Base-by-base conservation (phyloP, 2,329 filamentous ascomycete genomes). In the Colletotrichum orbiculare region DNA sequence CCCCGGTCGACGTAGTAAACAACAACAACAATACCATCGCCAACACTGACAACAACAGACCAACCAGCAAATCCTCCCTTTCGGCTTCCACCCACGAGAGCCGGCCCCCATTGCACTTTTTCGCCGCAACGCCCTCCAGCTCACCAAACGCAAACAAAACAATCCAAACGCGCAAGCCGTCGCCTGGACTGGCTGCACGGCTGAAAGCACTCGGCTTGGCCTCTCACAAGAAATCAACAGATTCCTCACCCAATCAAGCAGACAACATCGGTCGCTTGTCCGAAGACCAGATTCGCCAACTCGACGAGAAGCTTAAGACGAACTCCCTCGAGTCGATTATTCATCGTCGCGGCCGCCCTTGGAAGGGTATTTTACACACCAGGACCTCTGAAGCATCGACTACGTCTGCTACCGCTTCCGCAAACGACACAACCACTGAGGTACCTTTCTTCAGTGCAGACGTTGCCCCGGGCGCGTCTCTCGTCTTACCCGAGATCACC, bases 261-360 rank as follows among this genome's bases (percentile, higher is more conserved):
- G 83, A 86, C 54, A 78, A 79, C 72, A 83, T 92, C 71, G 90
- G 90, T 69, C 88, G 90, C 66, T 87, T 93, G 59, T 84, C 90
- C 71, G 88, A 92, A 76, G 83, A 89, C 69, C 89, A 92, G 71
- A 83, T 93, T 63, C 85, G 87, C 70, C 83, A 88, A 72, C 85
- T 93, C 71, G 90, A 94, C 79, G 82, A 87, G 69, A 86, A 87
- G 65, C 89, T 91, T 74, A 84, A 85, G 69, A 84, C 87, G 65
- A 82, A 82, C 73, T 86, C 85, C 33, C 68, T 74, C 74, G 69
- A 73, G 73, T 68, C 81, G 81, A 69, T 81, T 79, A 81, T 92
- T 71, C 83, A 89, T 76, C 85, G 89, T 73, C 85, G 89, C 72
- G 90, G 90, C 74, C 87, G 88, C 73, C 86, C 90, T 71, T 93